Percentiles rank a stretch among this genome's conserved stretches.
phyloP scores from a whole-genome alignment of 2,329 filamentous ascomycete species.

The Hirsutella rhossiliensis region DNA sequence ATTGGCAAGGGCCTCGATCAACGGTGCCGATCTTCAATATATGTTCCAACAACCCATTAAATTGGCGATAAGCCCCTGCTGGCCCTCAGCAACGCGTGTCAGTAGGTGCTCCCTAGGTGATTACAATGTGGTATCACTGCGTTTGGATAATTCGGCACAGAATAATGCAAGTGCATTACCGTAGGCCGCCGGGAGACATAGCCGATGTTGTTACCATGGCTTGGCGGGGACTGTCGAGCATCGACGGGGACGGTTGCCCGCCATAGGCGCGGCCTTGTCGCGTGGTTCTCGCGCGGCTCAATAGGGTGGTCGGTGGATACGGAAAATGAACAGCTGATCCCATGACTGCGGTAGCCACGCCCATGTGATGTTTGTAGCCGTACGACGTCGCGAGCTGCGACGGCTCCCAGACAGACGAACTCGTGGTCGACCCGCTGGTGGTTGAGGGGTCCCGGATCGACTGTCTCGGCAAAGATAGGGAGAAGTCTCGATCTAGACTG shows the following conservation, averaged over 20 bases:
- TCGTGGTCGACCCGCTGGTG: conserved; percentile 17
- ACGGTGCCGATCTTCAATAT: too few species aligned
- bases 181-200: conserved; percentile 8
- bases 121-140: too few species aligned
- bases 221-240: conserved; percentile 13
- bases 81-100: too few species aligned
- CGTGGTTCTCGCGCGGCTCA: neutral
- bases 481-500: conserved; percentile 13
- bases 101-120: conserved; percentile 9
- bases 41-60: too few species aligned
- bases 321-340: conserved; percentile 1
- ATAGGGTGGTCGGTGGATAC: conserved; percentile 4
- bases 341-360: neutral
- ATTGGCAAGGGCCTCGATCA: too few species aligned
- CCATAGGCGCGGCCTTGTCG: neutral
- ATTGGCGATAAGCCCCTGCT: too few species aligned
- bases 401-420: conserved; percentile 20
- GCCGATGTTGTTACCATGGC: conserved; percentile 6
- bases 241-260: conserved; percentile 6
- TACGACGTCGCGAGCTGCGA: conserved; percentile 13
- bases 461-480: conserved; percentile 17
- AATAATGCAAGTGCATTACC: conserved; percentile 12
- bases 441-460: conserved; percentile 20
- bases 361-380: conserved; percentile 4
- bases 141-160: conserved; percentile 13